Percentiles rank a stretch among this genome's conserved stretches.
These are phyloP conservation scores for Kurtzmaniella fragi DNA, from an alignment of 805 yeast species.

Conservation along the genomic window DNA sequence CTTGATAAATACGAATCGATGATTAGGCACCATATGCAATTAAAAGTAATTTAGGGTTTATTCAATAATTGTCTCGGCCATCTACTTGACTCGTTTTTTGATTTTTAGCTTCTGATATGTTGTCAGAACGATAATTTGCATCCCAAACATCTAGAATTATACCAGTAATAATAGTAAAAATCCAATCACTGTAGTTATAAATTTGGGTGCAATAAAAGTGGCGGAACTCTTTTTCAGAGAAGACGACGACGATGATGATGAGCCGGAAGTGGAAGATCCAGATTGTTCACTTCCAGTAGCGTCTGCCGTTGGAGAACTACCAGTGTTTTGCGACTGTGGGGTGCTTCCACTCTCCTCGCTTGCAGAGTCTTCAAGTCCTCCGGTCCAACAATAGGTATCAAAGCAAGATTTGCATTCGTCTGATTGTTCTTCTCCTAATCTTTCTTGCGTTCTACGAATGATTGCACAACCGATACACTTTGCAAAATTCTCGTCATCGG, in stretches of 20 bases:
- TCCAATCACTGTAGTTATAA: too few species aligned
- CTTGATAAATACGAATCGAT: too few species aligned
- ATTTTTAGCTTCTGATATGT: too few species aligned
- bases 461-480: slow-evolving; percentile 82
- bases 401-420: slow-evolving; percentile 73
- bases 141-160: too few species aligned
- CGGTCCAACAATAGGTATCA: slow-evolving; percentile 72
- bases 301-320: neutral
- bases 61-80: too few species aligned
- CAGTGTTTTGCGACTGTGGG: neutral
- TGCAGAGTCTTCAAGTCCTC: slow-evolving; percentile 21
- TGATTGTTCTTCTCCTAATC: slow-evolving; percentile 53
- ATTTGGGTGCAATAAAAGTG: too few species aligned
- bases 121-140: too few species aligned
- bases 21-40: too few species aligned
- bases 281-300: neutral
- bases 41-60: too few species aligned
- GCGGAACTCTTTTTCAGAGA: slow-evolving; percentile 3
- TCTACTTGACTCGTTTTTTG: too few species aligned
- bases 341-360: neutral
- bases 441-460: slow-evolving; percentile 71
- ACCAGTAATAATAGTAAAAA: too few species aligned
- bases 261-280: neutral
- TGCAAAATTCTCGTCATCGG: slow-evolving; percentile 64
- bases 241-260: slow-evolving; percentile 1